Base-by-base conservation (phyloP, 257 asterid species). In the Lithospermum erythrorhizon region DNA sequence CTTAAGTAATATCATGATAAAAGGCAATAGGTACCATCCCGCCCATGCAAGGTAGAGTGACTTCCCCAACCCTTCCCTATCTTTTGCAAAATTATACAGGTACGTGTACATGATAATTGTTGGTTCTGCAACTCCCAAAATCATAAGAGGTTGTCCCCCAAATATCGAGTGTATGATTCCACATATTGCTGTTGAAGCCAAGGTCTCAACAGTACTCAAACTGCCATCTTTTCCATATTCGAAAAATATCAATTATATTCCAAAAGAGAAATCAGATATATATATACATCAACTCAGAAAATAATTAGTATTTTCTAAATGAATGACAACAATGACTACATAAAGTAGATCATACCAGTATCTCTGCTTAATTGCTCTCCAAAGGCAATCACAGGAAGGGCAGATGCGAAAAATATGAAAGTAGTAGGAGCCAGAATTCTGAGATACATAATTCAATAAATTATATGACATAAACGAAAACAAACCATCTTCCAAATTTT, bases 381-480 rank as follows among this genome's bases (percentile, higher is more conserved):
- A 59, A 83, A 80, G 59, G 87, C 87, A 68, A 83, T 83, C 18
- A 83, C 90, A 16, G 90, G 90, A 67, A 80, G 87, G 45, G 90
- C 82, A 25, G 86, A 82, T 45, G 89, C 86, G 57, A 82, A 80
- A 67, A 73, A 82, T 48, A 82, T 75, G 20, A 78, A 83, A 1
- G 86, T 58, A 20, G 87, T 80, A 53, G 90, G 90, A 73, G 90
- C 90, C 23, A 83, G 30, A 19, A 83, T 78, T 70, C 90, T 81
- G 70, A 11, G 13, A 61, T 17, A 37, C 1, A 18, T n/a, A 13
- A 55, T 6, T 30, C 15, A 45, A 3, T 6, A 64, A 13, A 4
- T 62, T 30, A 11, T 11, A 10, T 20, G 20, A 20, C 14, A 25
- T 21, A 18, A 22, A 24, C 27, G 3, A 19, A n/a, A 9, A 21